Base-by-base conservation (phyloP, 2,329 filamentous ascomycete species). In the Colletotrichum tamarilloi region DNA sequence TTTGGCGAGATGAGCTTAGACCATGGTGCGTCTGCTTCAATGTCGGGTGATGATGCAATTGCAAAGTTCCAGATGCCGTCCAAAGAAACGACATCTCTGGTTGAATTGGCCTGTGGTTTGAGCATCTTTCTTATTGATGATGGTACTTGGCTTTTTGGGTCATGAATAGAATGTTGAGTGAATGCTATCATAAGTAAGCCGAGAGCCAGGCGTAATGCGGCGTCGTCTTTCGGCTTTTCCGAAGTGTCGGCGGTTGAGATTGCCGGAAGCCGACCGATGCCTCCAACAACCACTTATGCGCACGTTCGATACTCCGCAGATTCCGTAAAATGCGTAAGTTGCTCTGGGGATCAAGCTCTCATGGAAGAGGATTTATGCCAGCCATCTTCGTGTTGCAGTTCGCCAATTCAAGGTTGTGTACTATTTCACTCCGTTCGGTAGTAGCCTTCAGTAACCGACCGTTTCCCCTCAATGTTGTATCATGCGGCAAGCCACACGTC, bases 41-140 rank as follows among this genome's bases (percentile, higher is more conserved):
- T 60, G 67, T 77, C 68, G 12, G 26, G 6, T 3, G 62, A 60
- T 14, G 42, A 22, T 7, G 73, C 65, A 7, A 77, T 12, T 5
- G 72, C 66, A 58, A 77, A 78, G 71, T 78, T 78, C 77, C 77
- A 78, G n/a, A 78, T 67, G 19, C 77, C 77, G 30, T 78, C 77
- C 1, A 78, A 67, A 53, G 74, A 75, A 24, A 76, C 52, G 12
- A 77, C 26, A 22, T 75, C 68, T 11, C 76, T 66, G n/a, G 52
- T 55, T 2, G 64, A 14, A 55, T 75, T 74, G 14, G 65, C 59
- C 28, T 77, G 76, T n/a, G 76, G 76, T 35, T 72, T 75, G 12
- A 77, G 68, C 76, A 77, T 77, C 2, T 1, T 52, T 19, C 16
- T 3, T 12, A 5, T 35, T 35, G 9, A 3, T 14, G 1, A 11